These are phyloP conservation scores for Hericium rajendrae DNA, from an alignment of 768 basidiomycete species.

Conservation along the genomic window DNA sequence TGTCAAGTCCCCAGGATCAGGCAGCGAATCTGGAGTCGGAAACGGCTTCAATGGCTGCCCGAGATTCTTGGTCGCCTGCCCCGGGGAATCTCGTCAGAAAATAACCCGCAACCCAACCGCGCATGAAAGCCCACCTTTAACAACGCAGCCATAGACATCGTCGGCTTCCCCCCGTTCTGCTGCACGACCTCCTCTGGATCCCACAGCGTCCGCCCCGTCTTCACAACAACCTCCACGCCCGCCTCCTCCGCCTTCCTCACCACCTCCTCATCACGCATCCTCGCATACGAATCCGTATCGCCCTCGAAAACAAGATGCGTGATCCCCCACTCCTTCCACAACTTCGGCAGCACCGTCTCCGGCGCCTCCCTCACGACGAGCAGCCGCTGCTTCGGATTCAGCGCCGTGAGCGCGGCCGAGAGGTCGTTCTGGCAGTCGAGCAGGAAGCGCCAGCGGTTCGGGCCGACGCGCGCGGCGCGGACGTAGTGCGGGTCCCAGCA, in stretches of 20 bases:
- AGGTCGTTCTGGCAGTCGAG: slow-evolving; percentile 9
- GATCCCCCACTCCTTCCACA: slow-evolving; percentile 6
- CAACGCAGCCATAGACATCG: background rate
- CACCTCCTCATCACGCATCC: slow-evolving; percentile 9
- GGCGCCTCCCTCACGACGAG: slow-evolving; percentile 17
- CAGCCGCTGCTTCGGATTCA: slow-evolving; percentile 13
- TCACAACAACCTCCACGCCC: slow-evolving; percentile 7
- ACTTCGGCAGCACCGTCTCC: slow-evolving; percentile 6
- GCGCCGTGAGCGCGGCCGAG: slow-evolving; percentile 4
- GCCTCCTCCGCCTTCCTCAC: slow-evolving; percentile 11
- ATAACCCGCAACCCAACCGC: background rate
- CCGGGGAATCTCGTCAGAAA: background rate
- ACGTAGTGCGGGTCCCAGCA: slow-evolving; percentile 4
- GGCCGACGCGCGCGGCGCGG: background rate
- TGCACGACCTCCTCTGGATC: slow-evolving; percentile 5
- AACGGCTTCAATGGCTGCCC: background rate
- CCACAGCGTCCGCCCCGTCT: slow-evolving; percentile 2
- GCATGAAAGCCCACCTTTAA: background rate
- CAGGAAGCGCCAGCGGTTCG: slow-evolving; percentile 4
- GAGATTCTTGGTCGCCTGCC: background rate
- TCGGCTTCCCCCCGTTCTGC: slow-evolving; percentile 1
- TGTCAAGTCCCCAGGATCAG: slow-evolving; percentile 1
- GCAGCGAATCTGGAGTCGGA: background rate
- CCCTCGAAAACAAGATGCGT: slow-evolving; percentile 15
- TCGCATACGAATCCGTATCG: slow-evolving; percentile 11